Conservation (phyloP, 352 stramenopile genomes). For the Phytophthora sp. region DNA sequence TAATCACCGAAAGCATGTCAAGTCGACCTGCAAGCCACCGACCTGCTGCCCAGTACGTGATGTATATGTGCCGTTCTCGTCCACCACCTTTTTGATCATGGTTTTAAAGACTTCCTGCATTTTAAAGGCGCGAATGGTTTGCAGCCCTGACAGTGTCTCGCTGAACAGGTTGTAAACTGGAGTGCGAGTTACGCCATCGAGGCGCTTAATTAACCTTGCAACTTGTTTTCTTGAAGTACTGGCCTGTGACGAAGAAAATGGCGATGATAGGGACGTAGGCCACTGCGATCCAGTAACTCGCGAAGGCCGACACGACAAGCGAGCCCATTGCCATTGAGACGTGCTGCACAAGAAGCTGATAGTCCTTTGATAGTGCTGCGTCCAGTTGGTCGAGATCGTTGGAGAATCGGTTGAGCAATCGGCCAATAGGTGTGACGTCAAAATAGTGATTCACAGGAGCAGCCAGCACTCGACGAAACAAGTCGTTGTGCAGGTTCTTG, state of each 20-base stretch:
- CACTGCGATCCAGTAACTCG: conserved; percentile 25
- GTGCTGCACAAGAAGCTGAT: conserved; percentile 29
- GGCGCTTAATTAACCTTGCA: conserved; percentile 94
- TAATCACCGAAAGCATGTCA: conserved; percentile 72
- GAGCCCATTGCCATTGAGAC: conserved; percentile 14
- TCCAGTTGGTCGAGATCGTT: conserved; percentile 56
- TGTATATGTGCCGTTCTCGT: conserved; percentile 45
- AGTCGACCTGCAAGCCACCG: conserved; percentile 95
- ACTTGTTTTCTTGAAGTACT: conserved; percentile 75
- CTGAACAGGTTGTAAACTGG: conserved; percentile 24
- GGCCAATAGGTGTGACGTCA: conserved; percentile 51
- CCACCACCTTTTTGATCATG: conserved; percentile 49
- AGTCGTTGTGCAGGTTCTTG: conserved; percentile 34
- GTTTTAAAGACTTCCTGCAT: conserved; percentile 43
- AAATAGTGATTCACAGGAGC: conserved; percentile 55
- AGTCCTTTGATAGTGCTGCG: conserved; percentile 46
- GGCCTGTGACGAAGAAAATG: conserved; percentile 11
- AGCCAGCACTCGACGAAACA: conserved; percentile 44
- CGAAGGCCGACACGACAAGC: conserved; percentile 20
- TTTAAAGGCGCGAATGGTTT: conserved; percentile 29
- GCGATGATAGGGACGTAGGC: conserved; percentile 16
- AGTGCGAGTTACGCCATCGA: conserved; percentile 84
- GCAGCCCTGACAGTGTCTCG: conserved; percentile 15
- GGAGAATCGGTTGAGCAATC: conserved; percentile 55
- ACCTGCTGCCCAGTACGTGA: conserved; percentile 49